Base-by-base conservation (phyloP, 164 flowering plant species). In the Vitis rupestris region DNA sequence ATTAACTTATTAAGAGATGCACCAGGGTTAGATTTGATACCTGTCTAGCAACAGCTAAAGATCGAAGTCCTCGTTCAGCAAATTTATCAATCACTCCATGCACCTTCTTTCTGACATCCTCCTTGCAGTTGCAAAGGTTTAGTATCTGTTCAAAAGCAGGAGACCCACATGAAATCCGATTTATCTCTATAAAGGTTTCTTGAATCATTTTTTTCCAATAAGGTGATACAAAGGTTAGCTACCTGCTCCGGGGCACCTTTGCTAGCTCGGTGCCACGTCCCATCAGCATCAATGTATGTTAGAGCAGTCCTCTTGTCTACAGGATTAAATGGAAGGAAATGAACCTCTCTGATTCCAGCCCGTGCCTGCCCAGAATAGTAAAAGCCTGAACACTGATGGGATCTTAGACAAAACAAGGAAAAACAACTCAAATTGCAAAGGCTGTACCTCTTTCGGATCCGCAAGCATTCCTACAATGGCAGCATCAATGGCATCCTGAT, bases 191-290 rank as follows among this genome's bases (percentile, higher is more conserved):
- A n/a, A 37, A 15, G 0, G 6, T 12, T 17, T 56, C 4, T 10
- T 9, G 58, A 9, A 3, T 9, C 9, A 13, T 37, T 11, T 12
- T n/a, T 9, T 30, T 23, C 27, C 7, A 52, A 13, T 30, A 13
- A 12, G 53, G 2, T 4, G 49, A 61, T 37, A 57, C 30, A 37
- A 23, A 50, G 48, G 11, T 17, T 9, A 12, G 50, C 27, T 65
- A 83, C 81, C 84, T 83, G 86, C 74, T 83, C 86, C 49, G 86
- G 86, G 23, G 86, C 86, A 65, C 86, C 86, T 68, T 83, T 83
- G 74, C 86, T 81, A 17, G 82, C 82, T 5, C 86, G 66, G 63
- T 83, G 86, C 86, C 86, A 83, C n/a, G 69, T 81, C 19, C 84
- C 86, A 71, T 74, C 65, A 53, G 71, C 56, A 47, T 83, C 86